Evolutionary conservation across 257 asterid genomes (phyloP).

Genomic region (Gentiana dahurica): DNA sequence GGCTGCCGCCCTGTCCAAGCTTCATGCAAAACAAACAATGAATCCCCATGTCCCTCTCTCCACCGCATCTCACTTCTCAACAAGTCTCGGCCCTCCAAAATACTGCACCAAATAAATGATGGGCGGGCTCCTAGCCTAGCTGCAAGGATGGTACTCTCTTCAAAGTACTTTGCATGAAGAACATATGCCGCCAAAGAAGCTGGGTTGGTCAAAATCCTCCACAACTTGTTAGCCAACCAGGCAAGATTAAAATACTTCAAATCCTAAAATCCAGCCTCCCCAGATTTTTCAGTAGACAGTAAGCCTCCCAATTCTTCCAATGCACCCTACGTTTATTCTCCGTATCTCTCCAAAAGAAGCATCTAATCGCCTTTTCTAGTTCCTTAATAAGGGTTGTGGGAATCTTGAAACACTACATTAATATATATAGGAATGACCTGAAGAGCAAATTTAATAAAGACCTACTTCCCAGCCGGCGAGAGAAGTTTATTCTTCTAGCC

Average conservation of each 20-base stretch:
- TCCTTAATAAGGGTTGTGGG: neutral
- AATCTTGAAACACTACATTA: conserved; percentile 1
- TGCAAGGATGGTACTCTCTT: neutral
- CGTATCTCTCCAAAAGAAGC: no score
- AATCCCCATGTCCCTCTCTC: no score
- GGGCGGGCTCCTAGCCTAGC: neutral
- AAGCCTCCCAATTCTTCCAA: no score
- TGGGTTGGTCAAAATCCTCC: neutral
- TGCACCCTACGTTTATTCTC: no score
- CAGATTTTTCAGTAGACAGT: neutral
- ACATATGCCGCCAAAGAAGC: neutral
- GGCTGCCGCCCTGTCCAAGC: no score
- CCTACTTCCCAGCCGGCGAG: no score
- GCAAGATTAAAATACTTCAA: neutral
- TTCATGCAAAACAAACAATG: no score
- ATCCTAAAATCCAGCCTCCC: neutral
- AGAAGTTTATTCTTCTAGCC: neutral
- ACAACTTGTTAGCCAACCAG: neutral
- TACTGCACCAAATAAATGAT: neutral
- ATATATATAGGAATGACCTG: neutral
- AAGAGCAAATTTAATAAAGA: no score
- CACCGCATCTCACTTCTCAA: no score
- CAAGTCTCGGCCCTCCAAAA: neutral
- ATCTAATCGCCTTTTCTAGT: no score
- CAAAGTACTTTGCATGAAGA: neutral